A percentile compares a stretch with the other conserved stretches of the same genome.
Evolutionary conservation across 495 filamentous ascomycete genomes (phyloP).

Genomic region (Jackrogersella multiformis): DNA sequence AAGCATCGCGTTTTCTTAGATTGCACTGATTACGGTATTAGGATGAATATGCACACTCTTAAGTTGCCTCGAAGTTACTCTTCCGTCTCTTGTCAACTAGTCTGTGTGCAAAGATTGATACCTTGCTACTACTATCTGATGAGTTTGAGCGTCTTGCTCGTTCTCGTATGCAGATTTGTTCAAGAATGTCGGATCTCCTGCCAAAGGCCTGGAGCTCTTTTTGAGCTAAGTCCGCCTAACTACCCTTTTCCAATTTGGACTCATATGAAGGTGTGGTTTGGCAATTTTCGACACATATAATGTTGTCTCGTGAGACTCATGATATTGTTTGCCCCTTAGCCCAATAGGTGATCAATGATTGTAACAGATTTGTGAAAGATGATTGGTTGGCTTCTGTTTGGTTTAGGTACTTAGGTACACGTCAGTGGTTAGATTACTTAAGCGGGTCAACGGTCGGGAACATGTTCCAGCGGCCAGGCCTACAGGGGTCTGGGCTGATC

Average conservation of each 20-base stretch:
- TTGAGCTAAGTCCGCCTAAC: conserved; percentile 17
- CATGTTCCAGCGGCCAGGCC: conserved; percentile 21
- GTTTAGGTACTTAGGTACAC: background rate
- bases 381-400: background rate
- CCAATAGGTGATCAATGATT: no score
- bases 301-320: background rate
- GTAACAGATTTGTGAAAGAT: background rate
- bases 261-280: conserved; percentile 26
- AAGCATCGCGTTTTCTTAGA: background rate
- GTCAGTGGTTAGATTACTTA: background rate
- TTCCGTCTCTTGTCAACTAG: conserved; percentile 87
- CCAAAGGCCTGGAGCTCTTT: conserved; percentile 27
- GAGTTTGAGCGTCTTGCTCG: conserved; percentile 55
- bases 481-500: conserved; percentile 28
- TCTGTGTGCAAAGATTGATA: conserved; percentile 90
- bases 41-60: conserved; percentile 76
- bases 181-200: conserved; percentile 41
- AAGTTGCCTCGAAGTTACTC: conserved; percentile 82
- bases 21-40: conserved; percentile 6
- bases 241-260: conserved; percentile 28
- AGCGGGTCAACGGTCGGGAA: background rate
- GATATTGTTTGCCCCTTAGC: background rate
- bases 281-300: conserved; percentile 34
- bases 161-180: conserved; percentile 37
- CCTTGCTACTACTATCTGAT: conserved; percentile 46